These are phyloP conservation scores for Pythium inflatum DNA, from an alignment of 352 stramenopile genomes.

Conservation along the genomic window DNA sequence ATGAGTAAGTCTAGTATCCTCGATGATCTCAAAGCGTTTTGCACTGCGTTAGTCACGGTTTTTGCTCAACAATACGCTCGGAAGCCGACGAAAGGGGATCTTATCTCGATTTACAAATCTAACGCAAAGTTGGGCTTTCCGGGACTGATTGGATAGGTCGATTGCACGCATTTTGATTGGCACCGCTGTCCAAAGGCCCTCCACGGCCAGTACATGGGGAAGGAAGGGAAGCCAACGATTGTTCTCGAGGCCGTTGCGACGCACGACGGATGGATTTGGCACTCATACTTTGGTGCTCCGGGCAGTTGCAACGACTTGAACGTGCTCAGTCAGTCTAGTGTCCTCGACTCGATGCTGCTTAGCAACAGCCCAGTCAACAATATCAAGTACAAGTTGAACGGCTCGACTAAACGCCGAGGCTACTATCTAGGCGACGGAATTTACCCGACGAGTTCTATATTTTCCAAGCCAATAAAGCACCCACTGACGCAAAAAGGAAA, in stretches of 20 bases:
- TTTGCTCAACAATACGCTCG: neutral
- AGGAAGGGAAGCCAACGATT: neutral
- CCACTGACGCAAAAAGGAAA: neutral
- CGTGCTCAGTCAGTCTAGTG: constrained; percentile 30
- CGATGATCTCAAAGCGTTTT: neutral
- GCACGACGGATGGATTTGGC: constrained; percentile 32
- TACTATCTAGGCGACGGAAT: neutral
- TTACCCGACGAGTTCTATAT: neutral
- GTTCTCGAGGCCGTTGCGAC: constrained; percentile 30
- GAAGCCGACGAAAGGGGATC: neutral
- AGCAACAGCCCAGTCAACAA: constrained; percentile 3
- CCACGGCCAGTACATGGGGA: neutral
- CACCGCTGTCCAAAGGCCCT: neutral
- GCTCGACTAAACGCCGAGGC: neutral
- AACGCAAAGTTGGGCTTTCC: neutral
- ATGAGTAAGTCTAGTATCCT: neutral
- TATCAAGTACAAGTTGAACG: neutral
- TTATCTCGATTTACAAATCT: neutral
- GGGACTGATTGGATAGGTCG: neutral
- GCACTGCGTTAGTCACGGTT: neutral
- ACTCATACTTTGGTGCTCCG: constrained; percentile 19
- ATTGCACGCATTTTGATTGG: neutral
- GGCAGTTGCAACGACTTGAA: constrained; percentile 41
- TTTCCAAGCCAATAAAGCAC: neutral
- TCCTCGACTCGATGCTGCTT: constrained; percentile 22